These are phyloP conservation scores for Fomitopsis pinicola DNA, from an alignment of 1,284 basidiomycete genomes.

Conservation along the genomic window DNA sequence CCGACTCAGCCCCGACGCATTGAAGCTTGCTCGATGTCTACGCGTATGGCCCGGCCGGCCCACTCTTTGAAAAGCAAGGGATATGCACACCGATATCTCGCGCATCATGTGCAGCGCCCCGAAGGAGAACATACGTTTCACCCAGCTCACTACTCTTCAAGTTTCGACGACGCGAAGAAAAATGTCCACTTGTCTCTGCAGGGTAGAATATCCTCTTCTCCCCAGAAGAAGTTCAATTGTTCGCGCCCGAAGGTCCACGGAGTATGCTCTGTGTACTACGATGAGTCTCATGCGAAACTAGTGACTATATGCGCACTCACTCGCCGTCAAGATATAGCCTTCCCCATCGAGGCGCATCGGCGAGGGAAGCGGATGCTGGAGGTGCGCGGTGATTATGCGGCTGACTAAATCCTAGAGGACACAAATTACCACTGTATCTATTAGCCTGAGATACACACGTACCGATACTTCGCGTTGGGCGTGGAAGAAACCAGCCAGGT, in stretches of 20 bases:
- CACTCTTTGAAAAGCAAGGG: not conserved
- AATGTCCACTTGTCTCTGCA: conserved; percentile 26
- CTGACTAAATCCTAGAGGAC: conserved; percentile 16
- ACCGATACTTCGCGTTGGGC: conserved; percentile 23
- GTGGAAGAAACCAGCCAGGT: conserved; percentile 16
- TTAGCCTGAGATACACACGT: not conserved
- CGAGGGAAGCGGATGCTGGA: conserved; percentile 13
- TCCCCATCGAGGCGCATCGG: conserved; percentile 14
- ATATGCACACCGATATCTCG: not conserved
- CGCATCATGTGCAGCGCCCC: too few relatives aligned
- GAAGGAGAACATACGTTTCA: too few relatives aligned
- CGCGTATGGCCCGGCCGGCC: not conserved
- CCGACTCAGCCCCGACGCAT: too few relatives aligned
- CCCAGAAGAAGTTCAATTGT: conserved; percentile 19
- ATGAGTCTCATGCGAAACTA: not conserved
- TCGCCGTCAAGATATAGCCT: conserved; percentile 14
- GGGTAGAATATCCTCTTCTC: conserved; percentile 13
- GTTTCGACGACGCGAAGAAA: conserved; percentile 9
- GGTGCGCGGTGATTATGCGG: conserved; percentile 16
- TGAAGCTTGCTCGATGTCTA: too few relatives aligned
- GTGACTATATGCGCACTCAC: conserved; percentile 12
- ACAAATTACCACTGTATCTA: not conserved
- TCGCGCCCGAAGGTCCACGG: conserved; percentile 20
- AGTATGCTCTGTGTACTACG: conserved; percentile 8
- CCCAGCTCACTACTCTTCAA: not conserved